Percentiles rank a stretch among this genome's conserved stretches.
Evolutionary conservation across 495 filamentous ascomycete genomes (phyloP).

Genomic region (Choiromyces venosus): DNA sequence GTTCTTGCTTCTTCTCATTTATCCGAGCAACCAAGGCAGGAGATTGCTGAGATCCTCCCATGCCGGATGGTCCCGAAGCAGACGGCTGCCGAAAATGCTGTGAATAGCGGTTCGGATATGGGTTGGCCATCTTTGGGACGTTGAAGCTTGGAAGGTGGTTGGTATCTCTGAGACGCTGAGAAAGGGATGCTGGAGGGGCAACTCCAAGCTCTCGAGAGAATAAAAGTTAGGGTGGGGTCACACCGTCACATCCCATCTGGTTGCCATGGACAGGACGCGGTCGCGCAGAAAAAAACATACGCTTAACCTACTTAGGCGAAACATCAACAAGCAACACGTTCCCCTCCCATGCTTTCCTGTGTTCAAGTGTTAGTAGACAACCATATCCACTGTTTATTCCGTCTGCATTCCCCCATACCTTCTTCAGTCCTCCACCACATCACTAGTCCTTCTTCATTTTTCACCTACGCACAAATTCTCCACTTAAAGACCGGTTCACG

Average conservation of each 20-base stretch:
- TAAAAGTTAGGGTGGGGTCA: constrained; percentile 25
- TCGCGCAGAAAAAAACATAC: constrained; percentile 19
- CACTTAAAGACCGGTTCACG: constrained; percentile 4
- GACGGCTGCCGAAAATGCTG: constrained; percentile 60
- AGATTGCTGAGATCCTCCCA: constrained; percentile 56
- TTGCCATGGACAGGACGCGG: constrained; percentile 29
- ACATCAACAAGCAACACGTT: constrained; percentile 37
- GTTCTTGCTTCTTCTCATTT: constrained; percentile 86
- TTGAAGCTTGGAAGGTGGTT: constrained; percentile 1
- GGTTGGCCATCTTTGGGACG: constrained; percentile 22
- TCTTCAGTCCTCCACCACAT: constrained; percentile 22
- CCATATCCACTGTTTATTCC: constrained; percentile 16
- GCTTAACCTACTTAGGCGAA: constrained; percentile 37
- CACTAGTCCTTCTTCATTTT: constrained; percentile 14
- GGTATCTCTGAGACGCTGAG: background rate
- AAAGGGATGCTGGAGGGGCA: background rate
- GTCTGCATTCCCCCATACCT: background rate
- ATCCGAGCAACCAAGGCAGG: constrained; percentile 78
- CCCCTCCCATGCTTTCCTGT: constrained; percentile 12
- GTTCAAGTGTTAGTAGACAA: constrained; percentile 8
- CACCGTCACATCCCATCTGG: background rate
- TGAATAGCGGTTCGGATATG: constrained; percentile 51
- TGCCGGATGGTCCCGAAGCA: constrained; percentile 41
- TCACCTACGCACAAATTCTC: constrained; percentile 29
- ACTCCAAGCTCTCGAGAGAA: background rate